A percentile compares a stretch with the other conserved stretches of the same genome.
These are phyloP conservation scores for Strobilomyces dryophilus DNA, from an alignment of 768 basidiomycete species.

Conservation along the genomic window DNA sequence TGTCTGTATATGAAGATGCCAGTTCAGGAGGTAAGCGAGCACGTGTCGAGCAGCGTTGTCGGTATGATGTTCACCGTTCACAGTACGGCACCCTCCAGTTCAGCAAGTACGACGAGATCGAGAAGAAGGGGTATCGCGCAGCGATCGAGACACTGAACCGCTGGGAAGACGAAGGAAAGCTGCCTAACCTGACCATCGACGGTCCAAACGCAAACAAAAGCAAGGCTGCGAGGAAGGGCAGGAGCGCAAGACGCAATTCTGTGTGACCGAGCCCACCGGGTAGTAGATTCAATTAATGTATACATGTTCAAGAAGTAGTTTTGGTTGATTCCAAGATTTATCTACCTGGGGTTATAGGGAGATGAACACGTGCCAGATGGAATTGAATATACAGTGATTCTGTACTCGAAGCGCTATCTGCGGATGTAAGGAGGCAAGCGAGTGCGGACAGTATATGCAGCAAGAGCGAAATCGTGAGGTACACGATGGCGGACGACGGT, in stretches of 20 bases:
- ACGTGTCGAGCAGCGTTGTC: background rate
- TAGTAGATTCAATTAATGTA: background rate
- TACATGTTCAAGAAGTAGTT: background rate
- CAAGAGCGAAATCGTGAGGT: conserved; percentile 9
- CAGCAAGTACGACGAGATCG: conserved; percentile 83
- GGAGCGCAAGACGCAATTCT: conserved; percentile 76
- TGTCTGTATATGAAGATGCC: conserved; percentile 95
- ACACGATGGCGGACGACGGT: conserved; percentile 2
- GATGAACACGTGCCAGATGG: conserved; percentile 16
- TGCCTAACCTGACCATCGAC: conserved; percentile 74
- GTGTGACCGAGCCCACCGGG: conserved; percentile 30
- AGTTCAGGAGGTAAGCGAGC: conserved; percentile 72
- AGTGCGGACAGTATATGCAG: conserved; percentile 15
- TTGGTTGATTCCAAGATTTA: conserved; percentile 8
- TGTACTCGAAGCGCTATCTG: conserved; percentile 17
- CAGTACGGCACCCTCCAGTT: conserved; percentile 93
- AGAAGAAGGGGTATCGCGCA: conserved; percentile 74
- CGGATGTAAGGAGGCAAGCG: conserved; percentile 15
- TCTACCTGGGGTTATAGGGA: conserved; percentile 13
- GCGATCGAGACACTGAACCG: conserved; percentile 66
- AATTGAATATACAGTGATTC: conserved; percentile 16
- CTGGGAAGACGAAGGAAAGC: conserved; percentile 77
- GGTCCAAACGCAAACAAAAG: conserved; percentile 43
- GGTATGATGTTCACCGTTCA: conserved; percentile 2
- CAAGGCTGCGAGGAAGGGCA: conserved; percentile 57